Evolutionary conservation across 352 stramenopile genomes (phyloP), one percentile per base, ranked within the genome.

Genomic region (Halophytophthora batemanensis): DNA sequence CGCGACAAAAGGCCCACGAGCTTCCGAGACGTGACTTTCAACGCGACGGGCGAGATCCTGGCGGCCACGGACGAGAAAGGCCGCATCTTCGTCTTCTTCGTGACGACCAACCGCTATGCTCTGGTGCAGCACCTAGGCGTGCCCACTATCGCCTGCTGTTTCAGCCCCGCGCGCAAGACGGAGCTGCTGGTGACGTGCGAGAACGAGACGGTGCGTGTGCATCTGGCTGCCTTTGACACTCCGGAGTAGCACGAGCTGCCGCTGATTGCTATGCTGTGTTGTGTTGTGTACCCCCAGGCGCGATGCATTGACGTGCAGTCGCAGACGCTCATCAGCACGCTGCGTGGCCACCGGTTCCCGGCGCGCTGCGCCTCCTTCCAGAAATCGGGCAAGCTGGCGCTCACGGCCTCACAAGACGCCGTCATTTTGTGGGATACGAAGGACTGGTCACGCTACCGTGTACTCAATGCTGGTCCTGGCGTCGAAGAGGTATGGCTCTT

Each of bases 351-450:
- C 51, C 67, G 70, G 1, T 63, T 74, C 39, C 74, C 79, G 2
- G 72, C 78, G 25, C 56, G 53, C 13, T 84, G 68, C 44, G 77
- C 63, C 15, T 83, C 69, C 12, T 94, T 93, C 62, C 82, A 95
- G 45, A 69, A 69, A 18, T 84, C 82, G 0, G 82, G 84, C 0
- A 70, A 79, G 15, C 54, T 95, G 17, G 84, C 81, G 13, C 67
- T 95, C 15, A 93, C 80, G 2, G 78, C 80, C 0, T 95, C 80
- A 2, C 69, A 77, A 40, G 82, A 93, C 34, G 78, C 78, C 1
- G 82, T 93, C 3, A 92, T 91, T 50, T 52, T 95, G 19, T 95
- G 84, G 84, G 80, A 95, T 46, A 90, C 77, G 0, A 84, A 77
- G 52, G 79, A 93, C 61, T 93, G 84, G 84, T 88, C 77, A 5